Evolutionary conservation across 306 rosid genomes (phyloP), one percentile per base, ranked within the genome.

Genomic region (Prunus padus): DNA sequence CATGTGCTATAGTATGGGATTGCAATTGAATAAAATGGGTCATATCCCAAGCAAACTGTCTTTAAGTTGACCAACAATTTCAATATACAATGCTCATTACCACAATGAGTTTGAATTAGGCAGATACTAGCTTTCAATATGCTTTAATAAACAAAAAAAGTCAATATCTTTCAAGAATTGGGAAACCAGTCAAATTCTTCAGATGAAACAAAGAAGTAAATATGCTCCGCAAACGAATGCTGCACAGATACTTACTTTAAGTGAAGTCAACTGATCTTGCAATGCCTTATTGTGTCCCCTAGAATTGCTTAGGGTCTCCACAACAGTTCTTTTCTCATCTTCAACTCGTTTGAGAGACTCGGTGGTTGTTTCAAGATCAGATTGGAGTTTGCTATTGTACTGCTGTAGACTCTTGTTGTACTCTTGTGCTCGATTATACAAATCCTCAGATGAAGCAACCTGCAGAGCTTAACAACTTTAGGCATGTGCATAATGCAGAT

Each of bases 381-480:
- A 88, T 67, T 92, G 97, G 68, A 95, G 96, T 76, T 89, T 87
- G 70, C 92, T 85, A 22, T 90, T 94, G 76, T 92, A 91, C 80
- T 87, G 94, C 30, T 94, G 98, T 42, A 94, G 82, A 77, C 92
- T 88, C 82, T 89, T 89, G 73, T 95, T 95, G 73, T 90, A 95
- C 87, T 95, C 98, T 72, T 95, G 93, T 8, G 90, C 88, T 67
- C 92, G 86, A 54, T 85, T 89, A 89, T 92, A 88, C 82, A 89
- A 76, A 76, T 90, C 93, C 78, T 92, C 97, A 61, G 82, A 86
- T 46, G 93, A 84, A 75, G 83, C 84, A 68, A 91, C 93, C 99
- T 95, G 84, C 77, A 86, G 67, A 65, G 25, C 45, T 40, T 55
- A 46, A 30, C 51, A 69, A 16, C 7, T 11, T 40, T 42, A 77